These are phyloP conservation scores for Malassezia pachydermatis DNA, from an alignment of 1,284 basidiomycete genomes.

Conservation along the genomic window DNA sequence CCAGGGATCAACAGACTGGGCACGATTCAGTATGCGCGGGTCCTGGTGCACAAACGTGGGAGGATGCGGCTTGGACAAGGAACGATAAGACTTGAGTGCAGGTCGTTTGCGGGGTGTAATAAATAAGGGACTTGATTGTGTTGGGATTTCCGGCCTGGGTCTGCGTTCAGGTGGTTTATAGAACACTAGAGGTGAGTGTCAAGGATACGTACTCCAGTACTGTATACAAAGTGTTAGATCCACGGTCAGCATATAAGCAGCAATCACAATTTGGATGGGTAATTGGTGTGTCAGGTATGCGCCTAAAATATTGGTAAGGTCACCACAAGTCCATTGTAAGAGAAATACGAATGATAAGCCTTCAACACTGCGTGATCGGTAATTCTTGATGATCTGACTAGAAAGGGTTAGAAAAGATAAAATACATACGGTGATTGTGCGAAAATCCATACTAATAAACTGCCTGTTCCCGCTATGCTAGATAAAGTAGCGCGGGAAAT, in stretches of 20 bases:
- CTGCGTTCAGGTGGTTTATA: neutral
- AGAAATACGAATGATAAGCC: conserved; percentile 43
- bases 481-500: conserved; percentile 24
- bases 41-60: no score
- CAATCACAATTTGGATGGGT: conserved; percentile 39
- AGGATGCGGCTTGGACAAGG: neutral
- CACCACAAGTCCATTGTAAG: conserved; percentile 45
- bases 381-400: conserved; percentile 40
- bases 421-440: conserved; percentile 36
- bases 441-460: conserved; percentile 42
- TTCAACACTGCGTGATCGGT: conserved; percentile 30
- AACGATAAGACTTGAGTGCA: neutral
- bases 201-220: conserved; percentile 1
- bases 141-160: neutral
- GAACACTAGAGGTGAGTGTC: neutral
- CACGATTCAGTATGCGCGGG: no score
- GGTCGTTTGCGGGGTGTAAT: neutral
- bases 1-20: conserved; percentile 2
- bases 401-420: neutral
- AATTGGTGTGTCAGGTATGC: conserved; percentile 40
- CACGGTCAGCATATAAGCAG: conserved; percentile 14
- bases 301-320: conserved; percentile 43
- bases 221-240: conserved; percentile 12
- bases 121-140: neutral
- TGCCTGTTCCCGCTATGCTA: conserved; percentile 26